Evolutionary conservation across 1,284 basidiomycete genomes (phyloP).

Genomic region (Chondrostereum purpureum): DNA sequence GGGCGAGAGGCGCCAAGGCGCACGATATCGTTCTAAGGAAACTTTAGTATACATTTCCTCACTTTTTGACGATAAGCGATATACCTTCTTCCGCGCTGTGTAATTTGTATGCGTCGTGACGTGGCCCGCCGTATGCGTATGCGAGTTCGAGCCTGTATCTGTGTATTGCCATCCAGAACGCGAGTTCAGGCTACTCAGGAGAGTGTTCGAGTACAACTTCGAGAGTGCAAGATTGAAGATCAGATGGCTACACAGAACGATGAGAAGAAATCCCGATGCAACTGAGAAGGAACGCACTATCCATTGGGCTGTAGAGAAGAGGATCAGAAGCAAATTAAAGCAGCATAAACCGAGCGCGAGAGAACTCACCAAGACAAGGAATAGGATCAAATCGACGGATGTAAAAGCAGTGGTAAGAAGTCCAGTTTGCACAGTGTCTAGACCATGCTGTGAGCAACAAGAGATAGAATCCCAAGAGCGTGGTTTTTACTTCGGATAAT

Average conservation of each 20-base stretch:
- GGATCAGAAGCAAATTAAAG: not conserved
- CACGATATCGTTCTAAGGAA: slow-evolving; percentile 4
- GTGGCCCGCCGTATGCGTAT: not conserved
- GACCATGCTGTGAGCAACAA: slow-evolving; percentile 1
- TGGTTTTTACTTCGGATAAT: slow-evolving; percentile 37
- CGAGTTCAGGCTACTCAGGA: not conserved
- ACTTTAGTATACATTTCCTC: no score
- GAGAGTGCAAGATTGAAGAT: slow-evolving; percentile 1
- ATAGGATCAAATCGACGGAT: not conserved
- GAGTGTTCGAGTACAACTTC: slow-evolving; percentile 1
- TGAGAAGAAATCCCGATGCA: no score
- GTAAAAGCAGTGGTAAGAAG: slow-evolving; percentile 8
- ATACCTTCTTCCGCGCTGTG: not conserved
- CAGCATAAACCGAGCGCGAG: not conserved
- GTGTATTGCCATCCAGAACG: not conserved
- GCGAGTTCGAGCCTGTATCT: not conserved
- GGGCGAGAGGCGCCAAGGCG: not conserved
- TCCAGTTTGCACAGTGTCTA: slow-evolving; percentile 34
- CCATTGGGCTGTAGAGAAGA: not conserved
- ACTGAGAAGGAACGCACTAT: no score
- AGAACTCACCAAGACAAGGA: slow-evolving; percentile 9
- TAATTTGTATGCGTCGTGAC: not conserved
- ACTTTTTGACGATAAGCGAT: no score
- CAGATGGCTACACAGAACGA: not conserved
- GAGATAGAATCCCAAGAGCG: not conserved